Percentiles rank a stretch among this genome's conserved stretches.
Evolutionary conservation across 2,329 filamentous ascomycete genomes (phyloP).

Genomic region (Stagonosporopsis vannaccii): DNA sequence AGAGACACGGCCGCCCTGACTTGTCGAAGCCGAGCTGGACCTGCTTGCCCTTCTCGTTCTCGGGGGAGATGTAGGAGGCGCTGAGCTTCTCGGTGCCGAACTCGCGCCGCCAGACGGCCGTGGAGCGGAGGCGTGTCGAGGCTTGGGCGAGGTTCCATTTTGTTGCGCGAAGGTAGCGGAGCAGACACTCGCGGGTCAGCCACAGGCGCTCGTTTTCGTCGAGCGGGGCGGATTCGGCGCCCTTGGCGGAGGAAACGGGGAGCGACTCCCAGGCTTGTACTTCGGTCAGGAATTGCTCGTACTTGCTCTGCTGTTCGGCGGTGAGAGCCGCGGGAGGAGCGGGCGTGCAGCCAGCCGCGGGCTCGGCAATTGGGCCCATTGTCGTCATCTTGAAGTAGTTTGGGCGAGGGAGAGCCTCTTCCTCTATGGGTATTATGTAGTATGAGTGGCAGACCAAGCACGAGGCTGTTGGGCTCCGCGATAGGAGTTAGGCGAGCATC

Average conservation of each 20-base stretch:
- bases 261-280: conserved; percentile 76
- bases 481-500: conserved; percentile 18
- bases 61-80: conserved; percentile 85
- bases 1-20: conserved; percentile 84
- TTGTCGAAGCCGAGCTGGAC: conserved; percentile 88
- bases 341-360: conserved; percentile 63
- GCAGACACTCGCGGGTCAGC: conserved; percentile 88
- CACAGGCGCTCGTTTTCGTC: conserved; percentile 85
- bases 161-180: conserved; percentile 90
- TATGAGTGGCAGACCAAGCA: not conserved
- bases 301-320: conserved; percentile 80
- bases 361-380: conserved; percentile 44
- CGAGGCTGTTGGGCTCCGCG: not conserved
- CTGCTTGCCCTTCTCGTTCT: conserved; percentile 98
- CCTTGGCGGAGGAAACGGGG: conserved; percentile 67
- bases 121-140: conserved; percentile 78
- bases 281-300: conserved; percentile 74
- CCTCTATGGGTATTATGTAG: not conserved
- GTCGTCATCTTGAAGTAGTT: conserved; percentile 29
- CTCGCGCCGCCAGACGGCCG: conserved; percentile 86
- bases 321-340: conserved; percentile 67
- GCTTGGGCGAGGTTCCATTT: conserved; percentile 83
- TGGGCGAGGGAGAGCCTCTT: not conserved
- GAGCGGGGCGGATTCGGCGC: conserved; percentile 67
- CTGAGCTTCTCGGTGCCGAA: conserved; percentile 81